A percentile compares a stretch with the other conserved stretches of the same genome.
These are phyloP conservation scores for Herpotrichia juniperi DNA, from an alignment of 2,329 filamentous ascomycete genomes.

Conservation along the genomic window DNA sequence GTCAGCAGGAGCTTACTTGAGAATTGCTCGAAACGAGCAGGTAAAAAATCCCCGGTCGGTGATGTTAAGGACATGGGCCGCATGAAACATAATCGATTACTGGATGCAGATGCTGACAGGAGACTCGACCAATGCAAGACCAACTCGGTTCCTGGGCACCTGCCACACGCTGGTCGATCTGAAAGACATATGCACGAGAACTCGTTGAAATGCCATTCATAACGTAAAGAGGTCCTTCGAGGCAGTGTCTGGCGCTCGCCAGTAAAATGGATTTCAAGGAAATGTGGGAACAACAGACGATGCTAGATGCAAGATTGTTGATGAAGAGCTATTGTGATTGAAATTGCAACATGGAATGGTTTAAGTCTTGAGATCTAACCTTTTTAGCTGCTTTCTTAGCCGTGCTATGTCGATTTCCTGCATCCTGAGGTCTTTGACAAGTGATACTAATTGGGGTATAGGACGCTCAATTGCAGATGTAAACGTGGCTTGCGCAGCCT, in stretches of 20 bases:
- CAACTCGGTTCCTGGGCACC: slow-evolving; percentile 2
- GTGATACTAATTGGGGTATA: slow-evolving; percentile 62
- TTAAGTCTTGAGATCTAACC: slow-evolving; percentile 21
- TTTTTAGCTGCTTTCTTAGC: slow-evolving; percentile 54
- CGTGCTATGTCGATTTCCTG: slow-evolving; percentile 73
- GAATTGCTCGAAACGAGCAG: background rate
- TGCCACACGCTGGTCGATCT: background rate
- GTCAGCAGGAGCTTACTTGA: background rate
- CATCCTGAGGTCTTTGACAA: slow-evolving; percentile 66
- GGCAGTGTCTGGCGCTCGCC: background rate
- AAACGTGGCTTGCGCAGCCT: slow-evolving; percentile 66
- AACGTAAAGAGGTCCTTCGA: background rate
- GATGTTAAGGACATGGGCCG: background rate
- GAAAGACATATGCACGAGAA: background rate
- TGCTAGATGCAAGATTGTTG: background rate
- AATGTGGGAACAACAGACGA: background rate
- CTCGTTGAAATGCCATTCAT: background rate
- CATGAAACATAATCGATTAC: slow-evolving; percentile 1
- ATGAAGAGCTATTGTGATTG: background rate
- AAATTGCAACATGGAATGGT: background rate
- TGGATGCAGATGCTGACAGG: background rate
- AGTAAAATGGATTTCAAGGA: background rate
- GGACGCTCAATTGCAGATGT: slow-evolving; percentile 61
- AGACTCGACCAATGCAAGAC: background rate
- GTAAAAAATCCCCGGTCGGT: background rate